Percentiles rank a stretch among this genome's conserved stretches.
Conservation (phyloP, 495 filamentous ascomycete genomes). For the Immersiella caudata region DNA sequence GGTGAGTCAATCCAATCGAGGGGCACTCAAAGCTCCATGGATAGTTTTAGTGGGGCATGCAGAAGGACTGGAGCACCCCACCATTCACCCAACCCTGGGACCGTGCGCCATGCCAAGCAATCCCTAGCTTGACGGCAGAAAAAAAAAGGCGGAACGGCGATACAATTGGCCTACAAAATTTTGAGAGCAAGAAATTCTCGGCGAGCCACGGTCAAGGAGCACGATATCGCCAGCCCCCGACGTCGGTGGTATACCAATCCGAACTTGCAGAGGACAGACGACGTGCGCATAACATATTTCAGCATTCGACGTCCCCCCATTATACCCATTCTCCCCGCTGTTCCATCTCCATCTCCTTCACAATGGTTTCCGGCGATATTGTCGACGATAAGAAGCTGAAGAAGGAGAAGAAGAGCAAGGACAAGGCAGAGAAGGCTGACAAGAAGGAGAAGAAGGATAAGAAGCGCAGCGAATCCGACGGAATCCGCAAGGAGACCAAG, state of each 20-base stretch:
- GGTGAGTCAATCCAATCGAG: conserved; percentile 19
- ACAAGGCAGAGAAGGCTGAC: conserved; percentile 63
- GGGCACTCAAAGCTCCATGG: conserved; percentile 17
- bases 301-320: neutral
- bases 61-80: neutral
- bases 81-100: neutral
- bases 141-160: conserved; percentile 31
- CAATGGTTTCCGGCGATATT: conserved; percentile 32
- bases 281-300: conserved; percentile 6
- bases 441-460: conserved; percentile 81
- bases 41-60: conserved; percentile 26
- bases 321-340: neutral
- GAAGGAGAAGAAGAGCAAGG: conserved; percentile 28
- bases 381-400: conserved; percentile 28
- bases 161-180: conserved; percentile 41
- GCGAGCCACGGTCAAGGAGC: conserved; percentile 3
- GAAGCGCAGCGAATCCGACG: conserved; percentile 70
- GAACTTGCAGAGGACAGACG: neutral
- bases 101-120: conserved; percentile 1
- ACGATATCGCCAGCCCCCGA: neutral
- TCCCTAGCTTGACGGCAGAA: neutral
- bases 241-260: neutral
- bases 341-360: conserved; percentile 11
- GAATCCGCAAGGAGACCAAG: conserved; percentile 67
- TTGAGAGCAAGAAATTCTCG: conserved; percentile 33